These are phyloP conservation scores for Talaromyces thailandensis DNA, from an alignment of 495 filamentous ascomycete genomes.

Conservation along the genomic window DNA sequence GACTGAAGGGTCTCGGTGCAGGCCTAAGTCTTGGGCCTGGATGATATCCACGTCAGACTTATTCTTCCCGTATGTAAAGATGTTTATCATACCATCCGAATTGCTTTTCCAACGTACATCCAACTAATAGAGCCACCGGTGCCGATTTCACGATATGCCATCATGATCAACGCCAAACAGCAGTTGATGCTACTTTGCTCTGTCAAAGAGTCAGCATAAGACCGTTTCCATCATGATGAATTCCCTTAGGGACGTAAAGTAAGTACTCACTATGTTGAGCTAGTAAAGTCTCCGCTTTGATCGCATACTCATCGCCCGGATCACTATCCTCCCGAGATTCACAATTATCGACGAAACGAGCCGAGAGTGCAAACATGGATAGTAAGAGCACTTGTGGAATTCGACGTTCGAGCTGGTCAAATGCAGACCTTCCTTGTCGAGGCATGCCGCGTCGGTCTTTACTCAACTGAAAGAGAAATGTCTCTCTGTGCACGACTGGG, in stretches of 20 bases:
- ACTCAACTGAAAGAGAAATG: neutral
- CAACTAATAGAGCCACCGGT: neutral
- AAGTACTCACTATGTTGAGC: neutral
- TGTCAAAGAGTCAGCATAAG: neutral
- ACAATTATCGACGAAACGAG: neutral
- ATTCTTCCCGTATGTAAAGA: neutral
- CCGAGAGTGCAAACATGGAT: constrained; percentile 1
- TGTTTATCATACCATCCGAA: neutral
- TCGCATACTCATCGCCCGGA: constrained; percentile 1
- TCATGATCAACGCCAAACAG: neutral
- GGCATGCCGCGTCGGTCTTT: neutral
- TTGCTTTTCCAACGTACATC: constrained; percentile 1
- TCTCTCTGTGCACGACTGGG: constrained; percentile 1
- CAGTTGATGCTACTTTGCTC: constrained; percentile 3
- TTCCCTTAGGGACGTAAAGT: neutral
- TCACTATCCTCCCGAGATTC: neutral
- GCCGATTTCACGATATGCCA: neutral
- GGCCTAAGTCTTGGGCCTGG: neutral
- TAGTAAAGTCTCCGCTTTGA: constrained; percentile 1
- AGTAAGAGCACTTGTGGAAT: neutral
- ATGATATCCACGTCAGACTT: neutral
- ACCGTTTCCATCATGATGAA: neutral
- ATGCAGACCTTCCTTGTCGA: neutral
- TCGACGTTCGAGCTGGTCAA: neutral
- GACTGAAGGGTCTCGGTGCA: neutral